Percentiles rank a stretch among this genome's conserved stretches.
These are phyloP conservation scores for Leishmania tarentolae DNA, from an alignment of 208 protist species.

Conservation along the genomic window DNA sequence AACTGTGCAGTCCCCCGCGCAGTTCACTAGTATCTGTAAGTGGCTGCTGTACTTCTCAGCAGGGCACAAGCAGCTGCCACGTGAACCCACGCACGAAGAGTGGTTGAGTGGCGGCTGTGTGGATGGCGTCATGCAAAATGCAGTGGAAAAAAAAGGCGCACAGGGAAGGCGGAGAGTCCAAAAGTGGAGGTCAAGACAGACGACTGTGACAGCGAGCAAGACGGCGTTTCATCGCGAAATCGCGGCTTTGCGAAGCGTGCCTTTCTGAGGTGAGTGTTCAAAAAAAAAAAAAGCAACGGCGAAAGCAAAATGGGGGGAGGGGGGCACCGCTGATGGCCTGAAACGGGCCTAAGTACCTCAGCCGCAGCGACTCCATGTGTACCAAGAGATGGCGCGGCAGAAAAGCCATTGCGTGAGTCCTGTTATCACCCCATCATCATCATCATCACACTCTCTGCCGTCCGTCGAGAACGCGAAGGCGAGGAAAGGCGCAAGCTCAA, in stretches of 20 bases:
- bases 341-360: neutral
- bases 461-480: neutral
- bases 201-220: neutral
- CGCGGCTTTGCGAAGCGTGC: neutral
- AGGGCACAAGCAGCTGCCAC: neutral
- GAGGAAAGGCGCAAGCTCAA: neutral
- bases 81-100: neutral
- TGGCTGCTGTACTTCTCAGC: neutral
- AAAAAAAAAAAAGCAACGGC: neutral
- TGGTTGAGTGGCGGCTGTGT: neutral
- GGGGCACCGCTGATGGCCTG: neutral
- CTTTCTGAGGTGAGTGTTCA: neutral
- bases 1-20: neutral
- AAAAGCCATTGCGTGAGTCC: neutral
- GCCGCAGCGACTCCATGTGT: neutral
- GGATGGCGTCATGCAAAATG: neutral
- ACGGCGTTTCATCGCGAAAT: neutral
- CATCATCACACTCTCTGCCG: neutral
- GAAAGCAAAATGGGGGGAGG: neutral
- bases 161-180: neutral
- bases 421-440: neutral
- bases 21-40: neutral
- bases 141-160: slow-evolving; percentile 10
- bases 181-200: neutral
- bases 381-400: neutral